Evolutionary conservation across 2,329 filamentous ascomycete genomes (phyloP).

Genomic region (Cyphellophora europaea): DNA sequence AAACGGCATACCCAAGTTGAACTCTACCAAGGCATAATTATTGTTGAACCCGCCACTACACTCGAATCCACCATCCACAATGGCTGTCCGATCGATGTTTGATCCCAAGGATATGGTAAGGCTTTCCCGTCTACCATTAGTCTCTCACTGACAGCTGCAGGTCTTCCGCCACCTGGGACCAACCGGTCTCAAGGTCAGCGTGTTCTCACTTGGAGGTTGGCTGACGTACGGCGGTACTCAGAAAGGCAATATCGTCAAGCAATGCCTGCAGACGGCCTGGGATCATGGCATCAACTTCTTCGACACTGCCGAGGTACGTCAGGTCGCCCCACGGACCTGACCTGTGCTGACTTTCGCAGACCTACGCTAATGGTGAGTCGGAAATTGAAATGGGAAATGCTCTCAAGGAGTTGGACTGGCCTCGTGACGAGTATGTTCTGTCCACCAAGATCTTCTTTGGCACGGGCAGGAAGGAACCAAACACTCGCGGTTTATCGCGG

Average conservation of each 20-base stretch:
- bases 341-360: conserved; percentile 6
- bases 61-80: no score
- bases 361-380: conserved; percentile 43
- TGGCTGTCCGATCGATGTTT: conserved; percentile 15
- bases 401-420: conserved; percentile 50
- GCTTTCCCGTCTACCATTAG: not conserved
- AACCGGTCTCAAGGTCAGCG: conserved; percentile 64
- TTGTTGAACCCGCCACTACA: no score
- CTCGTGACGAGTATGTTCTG: conserved; percentile 47
- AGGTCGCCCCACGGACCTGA: not conserved
- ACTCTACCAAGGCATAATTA: no score
- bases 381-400: conserved; percentile 46
- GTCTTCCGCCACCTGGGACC: conserved; percentile 50
- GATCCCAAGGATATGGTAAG: conserved; percentile 17
- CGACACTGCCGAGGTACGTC: conserved; percentile 43
- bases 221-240: conserved; percentile 38
- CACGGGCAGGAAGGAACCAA: conserved; percentile 42
- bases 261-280: conserved; percentile 44
- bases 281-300: conserved; percentile 50
- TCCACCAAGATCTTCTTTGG: conserved; percentile 45
- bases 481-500: conserved; percentile 52
- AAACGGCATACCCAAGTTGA: no score
- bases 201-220: conserved; percentile 53
- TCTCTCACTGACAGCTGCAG: conserved; percentile 38
- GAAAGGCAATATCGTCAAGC: conserved; percentile 54